These are phyloP conservation scores for Leccinum subrobustum DNA, from an alignment of 1,284 basidiomycete genomes.

Conservation along the genomic window DNA sequence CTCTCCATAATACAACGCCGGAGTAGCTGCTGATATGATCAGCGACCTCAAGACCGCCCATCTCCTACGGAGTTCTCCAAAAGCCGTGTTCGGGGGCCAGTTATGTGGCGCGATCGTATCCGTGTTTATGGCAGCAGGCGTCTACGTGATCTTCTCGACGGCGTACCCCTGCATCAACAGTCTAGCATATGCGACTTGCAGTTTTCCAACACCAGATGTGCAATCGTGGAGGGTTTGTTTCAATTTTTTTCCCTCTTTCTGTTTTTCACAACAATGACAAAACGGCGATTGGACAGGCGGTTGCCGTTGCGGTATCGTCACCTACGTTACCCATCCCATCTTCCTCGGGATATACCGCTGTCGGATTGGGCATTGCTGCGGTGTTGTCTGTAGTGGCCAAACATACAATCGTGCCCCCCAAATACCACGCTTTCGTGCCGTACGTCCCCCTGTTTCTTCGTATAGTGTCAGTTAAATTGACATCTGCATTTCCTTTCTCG, in stretches of 20 bases:
- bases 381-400: conserved; percentile 13
- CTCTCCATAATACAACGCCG: not conserved
- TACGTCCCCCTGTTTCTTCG: not conserved
- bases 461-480: not conserved
- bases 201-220: conserved; percentile 24
- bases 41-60: conserved; percentile 74
- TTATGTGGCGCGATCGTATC: conserved; percentile 33
- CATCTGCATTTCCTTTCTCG: not conserved
- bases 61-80: conserved; percentile 64
- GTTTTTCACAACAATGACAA: too few relatives aligned
- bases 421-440: conserved; percentile 19
- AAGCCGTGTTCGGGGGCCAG: conserved; percentile 66
- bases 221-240: conserved; percentile 34
- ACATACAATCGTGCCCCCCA: conserved; percentile 14
- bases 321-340: conserved; percentile 15
- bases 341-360: conserved; percentile 13
- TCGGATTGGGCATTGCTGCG: conserved; percentile 11
- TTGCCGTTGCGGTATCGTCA: conserved; percentile 13
- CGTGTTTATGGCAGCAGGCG: conserved; percentile 18
- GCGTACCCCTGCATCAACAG: conserved; percentile 65
- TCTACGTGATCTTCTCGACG: conserved; percentile 47
- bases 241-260: not conserved
- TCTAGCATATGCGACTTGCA: conserved; percentile 22
- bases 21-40: conserved; percentile 61
- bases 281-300: conserved; percentile 1